phyloP scores from a whole-genome alignment of 2,329 filamentous ascomycete species.

The Ascomycota sp. region DNA sequence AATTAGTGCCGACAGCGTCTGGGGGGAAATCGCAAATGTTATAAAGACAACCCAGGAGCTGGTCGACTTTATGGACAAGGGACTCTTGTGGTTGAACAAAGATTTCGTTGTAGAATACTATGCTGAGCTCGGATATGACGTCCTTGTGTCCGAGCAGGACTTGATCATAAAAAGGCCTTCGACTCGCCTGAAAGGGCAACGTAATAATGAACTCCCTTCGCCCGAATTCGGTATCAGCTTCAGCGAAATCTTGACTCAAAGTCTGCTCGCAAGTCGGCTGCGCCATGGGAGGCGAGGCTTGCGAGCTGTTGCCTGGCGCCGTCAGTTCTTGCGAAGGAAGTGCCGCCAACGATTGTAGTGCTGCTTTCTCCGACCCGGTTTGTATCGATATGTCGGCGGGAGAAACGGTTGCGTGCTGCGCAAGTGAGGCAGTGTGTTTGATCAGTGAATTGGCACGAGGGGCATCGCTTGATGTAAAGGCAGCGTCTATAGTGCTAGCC shows the following conservation, averaged over 20 bases:
- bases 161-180: conserved; percentile 30
- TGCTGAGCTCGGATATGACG: conserved; percentile 24
- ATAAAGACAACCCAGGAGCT: conserved; percentile 27
- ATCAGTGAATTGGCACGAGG: neutral
- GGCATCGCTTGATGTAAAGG: neutral
- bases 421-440: conserved; percentile 2
- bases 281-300: conserved; percentile 8
- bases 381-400: conserved; percentile 16
- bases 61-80: conserved; percentile 25
- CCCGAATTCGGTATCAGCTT: conserved; percentile 1
- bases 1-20: conserved; percentile 23
- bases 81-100: conserved; percentile 16
- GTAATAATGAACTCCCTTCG: conserved; percentile 28
- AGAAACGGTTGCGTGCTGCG: conserved; percentile 14
- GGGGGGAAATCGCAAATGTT: conserved; percentile 37
- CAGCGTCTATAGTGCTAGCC: neutral
- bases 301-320: conserved; percentile 7
- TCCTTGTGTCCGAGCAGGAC: conserved; percentile 22
- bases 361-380: conserved; percentile 6
- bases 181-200: conserved; percentile 32
- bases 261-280: conserved; percentile 7
- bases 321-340: conserved; percentile 5
- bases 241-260: conserved; percentile 3
- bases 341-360: conserved; percentile 6
- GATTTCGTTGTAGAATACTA: conserved; percentile 19